A percentile compares a stretch with the other conserved stretches of the same genome.
These are phyloP conservation scores for Crucihimalaya himalaica DNA, from an alignment of 345 rosid species.

Conservation along the genomic window DNA sequence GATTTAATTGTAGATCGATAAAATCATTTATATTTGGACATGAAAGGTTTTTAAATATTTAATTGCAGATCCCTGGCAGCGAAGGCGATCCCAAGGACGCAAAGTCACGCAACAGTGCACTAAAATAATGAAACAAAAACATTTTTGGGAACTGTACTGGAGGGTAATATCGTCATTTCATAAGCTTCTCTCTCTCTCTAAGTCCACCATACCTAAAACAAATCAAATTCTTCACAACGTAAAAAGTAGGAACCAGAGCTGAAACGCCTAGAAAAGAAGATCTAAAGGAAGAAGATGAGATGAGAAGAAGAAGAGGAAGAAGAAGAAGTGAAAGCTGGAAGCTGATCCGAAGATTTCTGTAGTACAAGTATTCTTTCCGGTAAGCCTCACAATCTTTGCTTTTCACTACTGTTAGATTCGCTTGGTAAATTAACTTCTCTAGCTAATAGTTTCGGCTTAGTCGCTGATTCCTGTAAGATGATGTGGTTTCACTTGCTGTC, in stretches of 20 bases:
- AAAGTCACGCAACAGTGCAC: conserved; percentile 35
- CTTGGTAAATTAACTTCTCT: background rate
- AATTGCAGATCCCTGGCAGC: conserved; percentile 19
- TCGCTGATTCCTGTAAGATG: background rate
- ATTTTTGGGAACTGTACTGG: conserved; percentile 12
- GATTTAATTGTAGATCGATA: background rate
- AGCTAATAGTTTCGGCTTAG: conserved; percentile 1
- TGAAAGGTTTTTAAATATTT: background rate
- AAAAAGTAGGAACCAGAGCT: conserved; percentile 30
- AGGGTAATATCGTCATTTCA: conserved; percentile 29
- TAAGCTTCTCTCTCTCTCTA: conserved; percentile 20
- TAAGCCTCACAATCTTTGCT: background rate
- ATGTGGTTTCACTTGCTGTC: conserved; percentile 5
- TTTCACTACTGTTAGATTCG: conserved; percentile 14
- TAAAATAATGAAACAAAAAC: background rate
- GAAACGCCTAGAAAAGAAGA: conserved; percentile 28
- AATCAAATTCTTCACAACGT: conserved; percentile 34
- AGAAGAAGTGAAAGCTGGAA: conserved; percentile 8
- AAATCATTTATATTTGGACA: background rate
- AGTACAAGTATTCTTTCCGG: background rate
- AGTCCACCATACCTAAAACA: conserved; percentile 37
- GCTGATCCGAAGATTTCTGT: background rate
- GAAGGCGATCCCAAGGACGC: conserved; percentile 39
- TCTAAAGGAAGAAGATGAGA: conserved; percentile 27
- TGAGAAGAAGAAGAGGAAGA: conserved; percentile 13